A percentile compares a stretch with the other conserved stretches of the same genome.
These are phyloP conservation scores for Oryza officinalis DNA, from an alignment of 176 grass and related monocot genomes.

Conservation along the genomic window DNA sequence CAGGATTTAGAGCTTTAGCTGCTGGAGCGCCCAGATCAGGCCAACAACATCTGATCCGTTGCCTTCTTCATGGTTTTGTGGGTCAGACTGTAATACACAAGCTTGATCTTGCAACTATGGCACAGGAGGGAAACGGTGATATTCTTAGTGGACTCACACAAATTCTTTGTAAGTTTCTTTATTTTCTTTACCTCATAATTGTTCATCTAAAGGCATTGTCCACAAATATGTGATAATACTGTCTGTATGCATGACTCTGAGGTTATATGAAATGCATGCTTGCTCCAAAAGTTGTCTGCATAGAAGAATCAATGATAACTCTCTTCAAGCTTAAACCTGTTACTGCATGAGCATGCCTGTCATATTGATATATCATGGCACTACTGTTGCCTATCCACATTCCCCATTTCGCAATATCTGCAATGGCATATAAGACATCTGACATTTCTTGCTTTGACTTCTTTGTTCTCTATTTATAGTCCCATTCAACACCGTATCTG, in stretches of 20 bases:
- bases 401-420: background rate
- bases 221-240: background rate
- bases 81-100: conserved; percentile 88
- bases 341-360: background rate
- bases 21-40: conserved; percentile 77
- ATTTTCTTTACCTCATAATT: conserved; percentile 34
- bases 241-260: conserved; percentile 8
- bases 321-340: conserved; percentile 1
- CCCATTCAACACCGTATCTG: background rate
- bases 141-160: conserved; percentile 87
- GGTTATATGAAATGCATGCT: conserved; percentile 23
- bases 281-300: background rate
- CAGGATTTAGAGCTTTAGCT: conserved; percentile 83
- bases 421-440: background rate
- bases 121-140: conserved; percentile 91
- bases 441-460: background rate
- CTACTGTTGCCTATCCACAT: conserved; percentile 8
- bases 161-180: conserved; percentile 76
- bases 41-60: conserved; percentile 73
- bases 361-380: background rate
- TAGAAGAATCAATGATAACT: conserved; percentile 12
- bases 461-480: background rate
- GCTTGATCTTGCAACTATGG: conserved; percentile 90
- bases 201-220: background rate
- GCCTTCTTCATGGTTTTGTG: conserved; percentile 81